Evolutionary conservation across 1,284 basidiomycete species (phyloP).

Genomic region (Melampsora americana): DNA sequence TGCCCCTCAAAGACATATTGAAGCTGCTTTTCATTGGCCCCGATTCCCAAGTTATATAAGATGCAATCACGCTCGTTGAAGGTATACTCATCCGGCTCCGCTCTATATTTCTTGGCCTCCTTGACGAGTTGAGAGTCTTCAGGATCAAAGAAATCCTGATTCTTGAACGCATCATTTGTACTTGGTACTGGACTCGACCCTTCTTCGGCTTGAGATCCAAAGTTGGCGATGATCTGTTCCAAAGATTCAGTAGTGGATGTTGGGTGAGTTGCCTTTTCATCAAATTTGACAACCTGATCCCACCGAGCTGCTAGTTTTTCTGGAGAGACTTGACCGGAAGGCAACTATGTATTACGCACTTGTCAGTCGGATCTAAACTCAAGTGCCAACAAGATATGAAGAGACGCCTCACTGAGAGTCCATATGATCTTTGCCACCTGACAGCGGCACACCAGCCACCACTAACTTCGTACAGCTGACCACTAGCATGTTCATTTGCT

Average conservation of each 20-base stretch:
- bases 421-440: conserved; percentile 90
- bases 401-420: conserved; percentile 55
- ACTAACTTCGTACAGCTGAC: conserved; percentile 78
- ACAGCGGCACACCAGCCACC: conserved; percentile 91
- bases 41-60: conserved; percentile 91
- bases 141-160: conserved; percentile 64
- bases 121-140: conserved; percentile 81
- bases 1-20: conserved; percentile 87
- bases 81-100: conserved; percentile 64
- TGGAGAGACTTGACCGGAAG: conserved; percentile 72
- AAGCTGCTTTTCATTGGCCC: conserved; percentile 86
- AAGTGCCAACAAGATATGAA: no score
- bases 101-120: conserved; percentile 70
- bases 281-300: conserved; percentile 75
- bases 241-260: conserved; percentile 62
- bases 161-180: conserved; percentile 43
- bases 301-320: conserved; percentile 76
- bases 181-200: conserved; percentile 44
- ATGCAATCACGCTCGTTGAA: conserved; percentile 89
- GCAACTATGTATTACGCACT: conserved; percentile 60
- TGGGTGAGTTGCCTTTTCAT: conserved; percentile 71
- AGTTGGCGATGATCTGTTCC: conserved; percentile 70
- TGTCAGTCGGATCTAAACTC: no score
- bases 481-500: conserved; percentile 71
- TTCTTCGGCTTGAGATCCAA: conserved; percentile 62